phyloP scores from a whole-genome alignment of 2,329 filamentous ascomycete genomes.

The Colletotrichum godetiae region DNA sequence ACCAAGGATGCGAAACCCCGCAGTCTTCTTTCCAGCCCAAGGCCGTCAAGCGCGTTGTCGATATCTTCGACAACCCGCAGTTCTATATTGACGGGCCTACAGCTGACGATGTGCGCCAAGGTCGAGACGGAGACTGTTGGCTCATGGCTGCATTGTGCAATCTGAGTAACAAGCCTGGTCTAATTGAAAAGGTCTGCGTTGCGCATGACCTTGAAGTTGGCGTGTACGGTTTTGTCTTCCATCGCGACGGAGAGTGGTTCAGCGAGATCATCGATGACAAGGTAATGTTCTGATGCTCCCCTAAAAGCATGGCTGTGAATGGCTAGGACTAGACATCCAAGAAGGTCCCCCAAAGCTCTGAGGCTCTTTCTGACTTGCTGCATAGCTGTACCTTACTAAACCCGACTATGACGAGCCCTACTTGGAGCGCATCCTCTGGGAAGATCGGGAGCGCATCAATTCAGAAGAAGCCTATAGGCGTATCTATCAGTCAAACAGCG shows the following conservation, averaged over 20 bases:
- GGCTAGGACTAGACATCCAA: not conserved
- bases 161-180: conserved; percentile 76
- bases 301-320: not conserved
- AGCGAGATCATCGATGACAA: conserved; percentile 69
- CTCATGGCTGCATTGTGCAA: conserved; percentile 84
- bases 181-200: conserved; percentile 81
- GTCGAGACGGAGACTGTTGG: conserved; percentile 86
- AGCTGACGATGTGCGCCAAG: conserved; percentile 83
- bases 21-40: conserved; percentile 51
- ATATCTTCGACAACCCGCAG: conserved; percentile 80
- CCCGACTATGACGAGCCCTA: conserved; percentile 71
- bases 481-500: conserved; percentile 78
- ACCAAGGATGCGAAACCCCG: conserved; percentile 35
- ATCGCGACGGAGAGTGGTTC: conserved; percentile 81
- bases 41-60: conserved; percentile 75
- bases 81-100: conserved; percentile 84
- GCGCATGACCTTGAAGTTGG: conserved; percentile 78
- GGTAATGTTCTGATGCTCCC: conserved; percentile 40
- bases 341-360: not conserved
- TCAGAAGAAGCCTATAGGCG: conserved; percentile 72
- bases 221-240: conserved; percentile 88
- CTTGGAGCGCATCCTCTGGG: conserved; percentile 57
- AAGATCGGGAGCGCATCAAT: conserved; percentile 59
- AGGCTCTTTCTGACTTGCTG: not conserved
- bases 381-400: conserved; percentile 63